Evolutionary conservation across 1,284 basidiomycete genomes (phyloP).

Genomic region (Puccinia brachypodii): DNA sequence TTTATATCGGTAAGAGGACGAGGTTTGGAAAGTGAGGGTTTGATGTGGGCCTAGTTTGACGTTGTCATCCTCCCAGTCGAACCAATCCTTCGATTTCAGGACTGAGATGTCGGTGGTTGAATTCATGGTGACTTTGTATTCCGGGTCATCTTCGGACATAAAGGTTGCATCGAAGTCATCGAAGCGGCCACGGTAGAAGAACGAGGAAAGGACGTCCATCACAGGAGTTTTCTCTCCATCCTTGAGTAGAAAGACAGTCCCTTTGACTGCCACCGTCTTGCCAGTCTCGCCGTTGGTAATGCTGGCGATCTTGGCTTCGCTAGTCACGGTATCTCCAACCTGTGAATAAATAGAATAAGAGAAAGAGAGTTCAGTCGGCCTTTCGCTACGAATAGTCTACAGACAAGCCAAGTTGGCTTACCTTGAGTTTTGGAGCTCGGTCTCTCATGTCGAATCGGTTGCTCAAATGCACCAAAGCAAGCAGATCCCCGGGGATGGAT

Average conservation of each 20-base stretch:
- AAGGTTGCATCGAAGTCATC: conserved; percentile 93
- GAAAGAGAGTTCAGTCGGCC: neutral
- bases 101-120: conserved; percentile 83
- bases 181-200: conserved; percentile 95
- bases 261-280: conserved; percentile 74
- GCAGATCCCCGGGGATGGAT: conserved; percentile 82
- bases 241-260: conserved; percentile 80
- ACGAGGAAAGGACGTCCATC: conserved; percentile 90
- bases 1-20: conserved; percentile 83
- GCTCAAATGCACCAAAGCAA: conserved; percentile 93
- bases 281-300: conserved; percentile 89
- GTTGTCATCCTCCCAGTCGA: conserved; percentile 85
- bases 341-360: conserved; percentile 51
- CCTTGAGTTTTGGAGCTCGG: conserved; percentile 40
- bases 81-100: conserved; percentile 94
- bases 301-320: conserved; percentile 82
- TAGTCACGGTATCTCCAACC: conserved; percentile 85
- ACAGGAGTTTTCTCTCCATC: conserved; percentile 67
- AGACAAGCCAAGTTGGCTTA: neutral
- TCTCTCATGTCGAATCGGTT: conserved; percentile 64
- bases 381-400: neutral
- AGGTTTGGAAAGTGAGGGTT: conserved; percentile 81
- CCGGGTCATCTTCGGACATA: conserved; percentile 82
- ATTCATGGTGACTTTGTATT: conserved; percentile 75
- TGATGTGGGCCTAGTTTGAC: conserved; percentile 76